Conservation (phyloP, 306 rosid genomes). For the Fagus crenata region DNA sequence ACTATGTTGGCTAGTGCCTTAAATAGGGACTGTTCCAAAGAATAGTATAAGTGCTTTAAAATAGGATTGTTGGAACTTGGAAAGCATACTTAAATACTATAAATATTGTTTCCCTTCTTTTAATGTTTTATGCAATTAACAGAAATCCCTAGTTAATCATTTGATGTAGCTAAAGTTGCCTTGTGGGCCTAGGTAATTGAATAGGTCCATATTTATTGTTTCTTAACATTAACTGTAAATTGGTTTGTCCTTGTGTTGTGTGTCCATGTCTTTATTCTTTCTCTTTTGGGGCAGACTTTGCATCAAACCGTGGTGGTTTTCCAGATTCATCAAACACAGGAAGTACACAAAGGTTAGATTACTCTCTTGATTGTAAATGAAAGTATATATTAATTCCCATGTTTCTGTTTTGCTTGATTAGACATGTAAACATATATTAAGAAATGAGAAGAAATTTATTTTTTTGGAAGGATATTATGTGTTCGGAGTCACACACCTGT, state of each 20-base stretch:
- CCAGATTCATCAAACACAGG: constrained; percentile 44
- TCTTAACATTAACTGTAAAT: neutral
- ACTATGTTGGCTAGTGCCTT: neutral
- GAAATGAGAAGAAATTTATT: too few relatives aligned
- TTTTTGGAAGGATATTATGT: too few relatives aligned
- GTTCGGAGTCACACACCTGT: too few relatives aligned
- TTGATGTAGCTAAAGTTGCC: too few relatives aligned
- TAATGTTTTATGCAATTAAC: too few relatives aligned
- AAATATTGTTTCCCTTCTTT: too few relatives aligned
- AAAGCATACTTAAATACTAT: neutral
- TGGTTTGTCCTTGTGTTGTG: neutral
- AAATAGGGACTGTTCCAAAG: too few relatives aligned
- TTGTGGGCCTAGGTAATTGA: neutral
- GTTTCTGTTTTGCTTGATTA: neutral
- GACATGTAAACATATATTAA: neutral
- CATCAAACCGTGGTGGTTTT: constrained; percentile 47
- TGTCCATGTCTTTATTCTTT: neutral
- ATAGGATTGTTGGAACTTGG: neutral
- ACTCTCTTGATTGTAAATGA: neutral
- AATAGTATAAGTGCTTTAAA: too few relatives aligned
- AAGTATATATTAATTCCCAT: neutral
- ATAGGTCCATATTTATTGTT: neutral
- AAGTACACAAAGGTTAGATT: constrained; percentile 46
- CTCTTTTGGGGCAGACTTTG: constrained; percentile 40
- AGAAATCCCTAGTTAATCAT: too few relatives aligned